A percentile compares a stretch with the other conserved stretches of the same genome.
phyloP scores from a whole-genome alignment of 192 early-diverging fungal species.

The Gigaspora rosea region DNA sequence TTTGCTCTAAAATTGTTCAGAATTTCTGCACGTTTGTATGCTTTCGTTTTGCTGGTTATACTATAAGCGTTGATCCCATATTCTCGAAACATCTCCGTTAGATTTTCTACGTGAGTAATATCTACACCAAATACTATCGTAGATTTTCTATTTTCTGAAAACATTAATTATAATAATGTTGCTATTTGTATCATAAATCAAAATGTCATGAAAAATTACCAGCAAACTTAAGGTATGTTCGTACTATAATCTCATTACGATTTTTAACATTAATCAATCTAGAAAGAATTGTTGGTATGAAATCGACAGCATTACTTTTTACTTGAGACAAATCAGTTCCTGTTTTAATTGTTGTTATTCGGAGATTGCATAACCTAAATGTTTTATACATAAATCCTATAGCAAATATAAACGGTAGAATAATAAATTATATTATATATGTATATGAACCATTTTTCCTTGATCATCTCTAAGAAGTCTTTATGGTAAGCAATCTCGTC shows the following conservation, averaged over 20 bases:
- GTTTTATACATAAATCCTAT: not conserved
- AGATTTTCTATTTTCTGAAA: slow-evolving; percentile 49
- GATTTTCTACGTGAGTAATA: slow-evolving; percentile 67
- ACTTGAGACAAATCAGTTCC: slow-evolving; percentile 53
- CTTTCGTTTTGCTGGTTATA: slow-evolving; percentile 59
- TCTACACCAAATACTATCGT: slow-evolving; percentile 90
- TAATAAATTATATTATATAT: not conserved
- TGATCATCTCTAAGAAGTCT: slow-evolving; percentile 81
- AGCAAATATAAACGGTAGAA: not conserved
- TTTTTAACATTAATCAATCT: slow-evolving; percentile 54
- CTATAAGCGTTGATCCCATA: slow-evolving; percentile 52
- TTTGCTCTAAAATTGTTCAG: slow-evolving; percentile 63
- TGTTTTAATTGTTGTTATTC: slow-evolving; percentile 68
- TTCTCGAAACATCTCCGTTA: slow-evolving; percentile 58
- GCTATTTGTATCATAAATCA: not conserved
- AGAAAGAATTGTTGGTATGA: slow-evolving; percentile 56
- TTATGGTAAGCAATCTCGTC: slow-evolving; percentile 77
- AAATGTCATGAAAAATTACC: slow-evolving; percentile 19
- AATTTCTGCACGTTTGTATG: slow-evolving; percentile 54
- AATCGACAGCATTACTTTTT: slow-evolving; percentile 60
- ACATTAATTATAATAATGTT: not conserved
- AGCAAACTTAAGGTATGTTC: slow-evolving; percentile 60
- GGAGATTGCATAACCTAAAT: slow-evolving; percentile 64
- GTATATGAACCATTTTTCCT: slow-evolving; percentile 64
- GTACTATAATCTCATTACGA: slow-evolving; percentile 67